Conservation (phyloP, 352 stramenopile genomes). For the Globisporangium nagaii region DNA sequence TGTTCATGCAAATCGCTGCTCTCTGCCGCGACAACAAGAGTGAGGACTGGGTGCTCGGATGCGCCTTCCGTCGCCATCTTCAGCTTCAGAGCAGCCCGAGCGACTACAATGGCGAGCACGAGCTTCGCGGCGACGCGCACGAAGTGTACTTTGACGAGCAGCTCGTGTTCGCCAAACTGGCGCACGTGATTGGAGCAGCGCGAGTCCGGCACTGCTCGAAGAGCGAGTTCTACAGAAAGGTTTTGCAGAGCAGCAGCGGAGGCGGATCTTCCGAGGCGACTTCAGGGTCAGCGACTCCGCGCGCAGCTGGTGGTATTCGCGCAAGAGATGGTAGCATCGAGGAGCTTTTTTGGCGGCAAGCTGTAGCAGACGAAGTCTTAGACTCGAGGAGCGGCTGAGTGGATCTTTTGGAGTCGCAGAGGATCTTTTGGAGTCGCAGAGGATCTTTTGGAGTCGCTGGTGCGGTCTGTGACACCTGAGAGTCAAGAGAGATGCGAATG, state of each 20-base stretch:
- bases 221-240: constrained; percentile 4
- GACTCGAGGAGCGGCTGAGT: neutral
- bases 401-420: neutral
- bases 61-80: constrained; percentile 2
- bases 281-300: neutral
- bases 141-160: constrained; percentile 7
- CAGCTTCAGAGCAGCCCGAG: constrained; percentile 7
- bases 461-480: neutral
- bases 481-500: neutral
- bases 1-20: constrained; percentile 4
- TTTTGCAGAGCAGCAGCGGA: neutral
- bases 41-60: constrained; percentile 12
- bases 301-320: neutral
- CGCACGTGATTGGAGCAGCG: constrained; percentile 4
- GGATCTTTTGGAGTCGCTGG: too few relatives aligned
- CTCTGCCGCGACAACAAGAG: constrained; percentile 13
- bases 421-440: neutral
- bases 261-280: too few relatives aligned
- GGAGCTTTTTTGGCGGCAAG: neutral
- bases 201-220: neutral
- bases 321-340: neutral
- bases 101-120: neutral
- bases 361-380: neutral
- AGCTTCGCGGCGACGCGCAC: neutral
- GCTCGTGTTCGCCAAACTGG: constrained; percentile 6